Evolutionary conservation across 148 eudicot genomes (phyloP), one percentile per base, ranked within the genome.

Genomic region (Cornus kousa): DNA sequence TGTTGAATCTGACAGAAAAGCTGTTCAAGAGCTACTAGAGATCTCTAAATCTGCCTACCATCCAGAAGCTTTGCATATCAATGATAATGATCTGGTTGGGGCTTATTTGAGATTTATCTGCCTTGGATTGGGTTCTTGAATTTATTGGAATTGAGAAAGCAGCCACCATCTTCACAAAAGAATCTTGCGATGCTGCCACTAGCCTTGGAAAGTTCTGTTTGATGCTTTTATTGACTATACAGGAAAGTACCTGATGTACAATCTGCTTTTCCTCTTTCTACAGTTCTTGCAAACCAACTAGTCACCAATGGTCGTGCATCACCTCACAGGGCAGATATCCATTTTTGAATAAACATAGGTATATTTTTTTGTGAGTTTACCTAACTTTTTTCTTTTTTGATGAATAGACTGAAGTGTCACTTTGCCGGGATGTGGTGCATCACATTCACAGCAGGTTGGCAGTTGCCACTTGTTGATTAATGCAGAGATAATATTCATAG

Each of bases 1-100:
- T 79, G 70, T 22, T 55, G 75, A 28, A 5, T 64, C 62, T 76
- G 80, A 85, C 39, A 81, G 66, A 70, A 77, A 77, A 64, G 40
- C 55, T 31, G 71, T 73, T 60, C 62, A 59, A 74, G 80, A 79
- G 46, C 59, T 67, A 59, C 70, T 82, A 43, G 76, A 57, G 78
- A 20, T 68, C 74, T 66, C 80, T 17, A 66, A 79, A 79, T 67
- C 73, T 81, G 76, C 85, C 72, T 57, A 40, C 23, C n/a, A 39
- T 39, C 32, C 79, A 16, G 35, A 59, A 24, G 67, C 50, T 46
- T 32, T 24, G 31, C n/a, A 46, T 35, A 78, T 33, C 71, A 64
- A 67, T 43, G 35, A 37, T 60, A 22, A 62, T 59, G 40, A 20
- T 74, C 46, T 59, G 20, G 77, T 60, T 74, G 35, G 77, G 53